Evolutionary conservation across 2,329 filamentous ascomycete species (phyloP).

Genomic region (Endoconidiophora polonica): DNA sequence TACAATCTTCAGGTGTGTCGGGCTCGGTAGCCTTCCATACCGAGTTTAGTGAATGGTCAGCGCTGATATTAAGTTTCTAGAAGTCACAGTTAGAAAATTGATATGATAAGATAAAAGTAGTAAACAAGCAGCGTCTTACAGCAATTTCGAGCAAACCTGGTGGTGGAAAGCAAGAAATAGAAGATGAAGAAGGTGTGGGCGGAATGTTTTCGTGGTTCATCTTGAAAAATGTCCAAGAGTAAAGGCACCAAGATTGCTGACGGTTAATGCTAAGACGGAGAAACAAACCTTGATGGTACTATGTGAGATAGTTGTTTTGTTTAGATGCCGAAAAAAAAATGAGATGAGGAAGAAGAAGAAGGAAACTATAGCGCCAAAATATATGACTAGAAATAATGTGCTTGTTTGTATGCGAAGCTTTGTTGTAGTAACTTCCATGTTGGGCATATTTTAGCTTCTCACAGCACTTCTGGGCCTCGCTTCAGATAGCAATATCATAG

Average conservation of each 20-base stretch:
- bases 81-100: too few species aligned
- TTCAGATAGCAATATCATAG: neutral
- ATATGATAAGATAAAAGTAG: too few species aligned
- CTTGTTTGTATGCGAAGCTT: too few species aligned
- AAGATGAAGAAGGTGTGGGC: too few species aligned
- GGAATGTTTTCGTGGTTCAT: too few species aligned
- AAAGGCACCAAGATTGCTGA: neutral
- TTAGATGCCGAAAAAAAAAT: too few species aligned
- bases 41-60: neutral
- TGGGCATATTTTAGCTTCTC: too few species aligned
- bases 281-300: too few species aligned
- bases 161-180: too few species aligned
- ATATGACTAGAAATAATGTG: too few species aligned
- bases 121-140: neutral
- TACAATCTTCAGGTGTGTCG: neutral
- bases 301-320: too few species aligned
- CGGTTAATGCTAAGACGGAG: neutral
- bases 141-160: neutral
- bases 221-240: neutral
- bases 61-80: neutral
- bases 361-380: neutral
- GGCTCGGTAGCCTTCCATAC: neutral
- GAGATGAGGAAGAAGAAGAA: neutral
- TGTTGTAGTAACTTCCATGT: too few species aligned
- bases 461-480: neutral